phyloP scores from a whole-genome alignment of 306 rosid species.

The Acacia crassicarpa region DNA sequence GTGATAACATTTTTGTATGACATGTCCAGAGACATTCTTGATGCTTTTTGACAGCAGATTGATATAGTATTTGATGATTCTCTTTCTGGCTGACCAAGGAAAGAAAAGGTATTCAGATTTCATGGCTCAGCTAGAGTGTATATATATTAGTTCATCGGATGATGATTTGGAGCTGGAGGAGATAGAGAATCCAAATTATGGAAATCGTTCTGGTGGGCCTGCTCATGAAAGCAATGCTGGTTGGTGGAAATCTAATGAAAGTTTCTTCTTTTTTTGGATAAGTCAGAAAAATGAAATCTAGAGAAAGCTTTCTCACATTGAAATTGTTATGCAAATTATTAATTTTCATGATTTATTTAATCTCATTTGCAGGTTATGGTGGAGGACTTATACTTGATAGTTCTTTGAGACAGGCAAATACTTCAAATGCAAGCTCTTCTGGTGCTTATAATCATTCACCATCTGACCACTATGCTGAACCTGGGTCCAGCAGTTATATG shows the following conservation, averaged over 20 bases:
- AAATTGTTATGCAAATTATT: constrained; percentile 17
- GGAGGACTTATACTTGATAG: constrained; percentile 39
- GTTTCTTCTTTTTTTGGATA: not conserved
- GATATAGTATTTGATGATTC: constrained; percentile 40
- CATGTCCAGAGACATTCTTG: constrained; percentile 24
- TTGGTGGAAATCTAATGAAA: constrained; percentile 34
- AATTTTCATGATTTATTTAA: constrained; percentile 4
- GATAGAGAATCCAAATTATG: constrained; percentile 45
- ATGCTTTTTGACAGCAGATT: constrained; percentile 47
- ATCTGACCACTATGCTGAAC: constrained; percentile 26
- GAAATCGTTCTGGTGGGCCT: constrained; percentile 65
- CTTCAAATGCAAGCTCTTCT: constrained; percentile 47
- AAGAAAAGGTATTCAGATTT: constrained; percentile 35
- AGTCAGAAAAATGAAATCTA: not conserved
- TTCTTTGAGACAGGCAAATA: constrained; percentile 47
- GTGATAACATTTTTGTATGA: constrained; percentile 25
- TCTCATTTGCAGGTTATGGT: constrained; percentile 52
- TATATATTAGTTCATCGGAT: constrained; percentile 87
- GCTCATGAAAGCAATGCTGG: constrained; percentile 46
- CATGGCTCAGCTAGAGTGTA: constrained; percentile 46
- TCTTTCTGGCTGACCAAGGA: constrained; percentile 39
- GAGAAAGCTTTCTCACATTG: not conserved
- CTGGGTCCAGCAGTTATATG: constrained; percentile 44
- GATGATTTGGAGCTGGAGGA: constrained; percentile 71
- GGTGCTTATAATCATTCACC: constrained; percentile 41